These are phyloP conservation scores for Ceratocystis cacaofunesta DNA, from an alignment of 2,329 filamentous ascomycete genomes.

Conservation along the genomic window DNA sequence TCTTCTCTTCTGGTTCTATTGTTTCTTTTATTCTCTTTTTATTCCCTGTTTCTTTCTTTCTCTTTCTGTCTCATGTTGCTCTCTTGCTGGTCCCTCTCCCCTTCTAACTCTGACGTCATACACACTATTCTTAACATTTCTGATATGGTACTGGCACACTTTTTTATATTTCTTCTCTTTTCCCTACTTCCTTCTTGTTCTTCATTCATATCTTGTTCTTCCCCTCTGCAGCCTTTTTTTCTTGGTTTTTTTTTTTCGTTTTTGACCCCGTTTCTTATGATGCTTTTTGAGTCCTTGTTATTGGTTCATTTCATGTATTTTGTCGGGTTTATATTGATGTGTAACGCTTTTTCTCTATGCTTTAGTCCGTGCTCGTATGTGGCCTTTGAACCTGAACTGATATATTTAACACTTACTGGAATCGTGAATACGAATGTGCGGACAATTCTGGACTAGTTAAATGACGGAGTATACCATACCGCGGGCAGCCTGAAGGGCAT, in stretches of 20 bases:
- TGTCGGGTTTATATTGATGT: neutral
- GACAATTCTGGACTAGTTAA: no score
- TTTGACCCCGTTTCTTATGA: no score
- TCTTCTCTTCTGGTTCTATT: neutral
- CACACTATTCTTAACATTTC: conserved; percentile 1
- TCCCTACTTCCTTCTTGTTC: conserved; percentile 22
- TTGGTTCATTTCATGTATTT: conserved; percentile 13
- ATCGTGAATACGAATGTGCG: no score
- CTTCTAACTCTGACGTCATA: neutral
- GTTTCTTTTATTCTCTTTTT: neutral
- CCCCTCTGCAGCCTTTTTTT: conserved; percentile 21
- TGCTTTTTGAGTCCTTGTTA: conserved; percentile 14
- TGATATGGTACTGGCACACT: conserved; percentile 20
- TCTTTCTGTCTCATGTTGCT: conserved; percentile 17
- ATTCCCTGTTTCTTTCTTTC: neutral
- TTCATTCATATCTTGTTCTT: conserved; percentile 16
- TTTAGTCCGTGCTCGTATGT: neutral
- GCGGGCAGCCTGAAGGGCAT: no score
- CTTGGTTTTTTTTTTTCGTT: conserved; percentile 22
- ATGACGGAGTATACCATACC: no score
- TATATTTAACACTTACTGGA: no score
- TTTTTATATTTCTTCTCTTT: conserved; percentile 22
- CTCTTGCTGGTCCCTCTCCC: conserved; percentile 20
- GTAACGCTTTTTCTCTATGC: neutral
- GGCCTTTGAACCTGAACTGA: no score